Evolutionary conservation across 768 basidiomycete species (phyloP), one percentile per base, ranked within the genome.

Genomic region (Pluteus cervinus): DNA sequence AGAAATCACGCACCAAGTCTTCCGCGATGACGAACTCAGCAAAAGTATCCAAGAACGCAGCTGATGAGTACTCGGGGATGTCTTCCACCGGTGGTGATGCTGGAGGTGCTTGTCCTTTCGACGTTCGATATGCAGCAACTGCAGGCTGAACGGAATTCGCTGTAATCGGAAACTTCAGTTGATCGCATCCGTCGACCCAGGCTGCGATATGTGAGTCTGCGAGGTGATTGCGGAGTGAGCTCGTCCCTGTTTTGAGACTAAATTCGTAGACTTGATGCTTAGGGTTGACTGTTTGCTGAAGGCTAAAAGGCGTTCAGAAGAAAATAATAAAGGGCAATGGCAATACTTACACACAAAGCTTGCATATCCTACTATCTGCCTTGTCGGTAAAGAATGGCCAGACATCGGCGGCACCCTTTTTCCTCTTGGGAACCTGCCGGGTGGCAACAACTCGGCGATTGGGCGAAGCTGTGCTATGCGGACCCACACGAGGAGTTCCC

Each of bases 1-100:
- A 36, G 14, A 40, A 5, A 6, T n/a, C n/a, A 41, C 44, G 7
- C 35, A 53, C 55, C 41, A 49, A 46, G 42, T 54, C 53, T 50
- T 55, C 51, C 7, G 36, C 53, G 15, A 55, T 45, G 41, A 57
- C 46, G 31, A 51, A 57, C 29, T 50, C 50, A 12, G 52, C 29
- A n/a, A 59, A 30, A 6, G 51, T 45, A 29, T 59, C 53, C n/a
- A 55, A 49, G 39, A 57, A 56, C 9, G 49, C 52, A 24, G 55
- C 50, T 16, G 38, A 37, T 3, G 49, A 51, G 39, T 51, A 58
- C 15, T 20, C 7, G 18, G 29, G 26, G n/a, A 17, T 14, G 12
- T 41, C 34, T 20, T 30, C 15, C 18, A n/a, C 18, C 26, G 15
- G 18, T 24, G 20, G 23, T 10, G 22, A 18, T 18, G 20, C 21